phyloP scores from a whole-genome alignment of 2,329 filamentous ascomycete genomes.

The Fusarium humuli region DNA sequence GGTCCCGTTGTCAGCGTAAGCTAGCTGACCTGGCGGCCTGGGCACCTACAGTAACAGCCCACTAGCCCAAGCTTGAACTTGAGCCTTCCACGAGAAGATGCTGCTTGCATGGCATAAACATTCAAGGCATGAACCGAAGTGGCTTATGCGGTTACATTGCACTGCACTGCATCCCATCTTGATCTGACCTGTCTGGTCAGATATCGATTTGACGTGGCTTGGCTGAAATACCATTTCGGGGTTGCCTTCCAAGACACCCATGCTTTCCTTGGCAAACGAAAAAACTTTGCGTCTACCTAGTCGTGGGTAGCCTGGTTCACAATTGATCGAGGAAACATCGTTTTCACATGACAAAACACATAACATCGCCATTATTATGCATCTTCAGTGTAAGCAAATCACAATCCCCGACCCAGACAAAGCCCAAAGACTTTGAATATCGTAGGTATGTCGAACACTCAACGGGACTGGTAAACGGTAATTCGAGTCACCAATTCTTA shows the following conservation, averaged over 20 bases:
- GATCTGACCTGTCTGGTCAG: neutral
- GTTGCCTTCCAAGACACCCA: neutral
- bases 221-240: slow-evolving; percentile 6
- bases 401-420: slow-evolving; percentile 2
- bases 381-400: neutral
- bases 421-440: neutral
- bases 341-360: slow-evolving; percentile 14
- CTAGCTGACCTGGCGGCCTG: neutral
- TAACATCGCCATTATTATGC: neutral
- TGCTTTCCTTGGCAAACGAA: neutral
- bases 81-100: neutral
- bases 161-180: slow-evolving; percentile 11
- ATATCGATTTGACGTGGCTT: slow-evolving; percentile 4
- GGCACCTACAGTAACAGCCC: neutral
- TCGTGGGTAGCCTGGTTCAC: neutral
- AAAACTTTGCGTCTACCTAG: neutral
- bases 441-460: slow-evolving; percentile 67
- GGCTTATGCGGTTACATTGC: slow-evolving; percentile 12
- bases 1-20: neutral
- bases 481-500: slow-evolving; percentile 72
- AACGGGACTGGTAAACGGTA: slow-evolving; percentile 71
- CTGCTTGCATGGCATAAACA: neutral
- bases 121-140: slow-evolving; percentile 2
- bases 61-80: too few relatives aligned
- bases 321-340: neutral